Percentiles rank a stretch among this genome's conserved stretches.
Evolutionary conservation across 1,284 basidiomycete genomes (phyloP).

Genomic region (Lignosus rhinocerotis): DNA sequence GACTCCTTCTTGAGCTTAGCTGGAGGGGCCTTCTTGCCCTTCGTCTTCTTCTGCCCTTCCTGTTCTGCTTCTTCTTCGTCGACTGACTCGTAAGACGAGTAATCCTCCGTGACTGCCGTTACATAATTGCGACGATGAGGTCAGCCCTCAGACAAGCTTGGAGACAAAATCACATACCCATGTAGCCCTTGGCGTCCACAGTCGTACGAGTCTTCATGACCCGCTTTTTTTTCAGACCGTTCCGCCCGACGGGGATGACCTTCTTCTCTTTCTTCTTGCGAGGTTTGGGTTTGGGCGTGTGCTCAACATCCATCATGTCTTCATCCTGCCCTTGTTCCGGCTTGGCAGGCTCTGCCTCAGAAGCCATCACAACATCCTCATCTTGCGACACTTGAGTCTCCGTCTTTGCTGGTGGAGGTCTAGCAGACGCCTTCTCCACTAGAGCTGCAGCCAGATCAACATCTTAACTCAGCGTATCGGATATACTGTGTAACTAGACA

Average conservation of each 20-base stretch:
- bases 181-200: conserved; percentile 69
- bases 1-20: conserved; percentile 32
- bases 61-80: conserved; percentile 51
- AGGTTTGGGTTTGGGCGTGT: conserved; percentile 42
- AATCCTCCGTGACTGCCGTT: conserved; percentile 68
- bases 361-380: conserved; percentile 44
- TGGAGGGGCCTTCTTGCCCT: conserved; percentile 33
- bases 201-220: conserved; percentile 57
- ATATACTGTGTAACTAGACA: not conserved
- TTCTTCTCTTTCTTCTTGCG: conserved; percentile 61
- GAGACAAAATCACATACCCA: conserved; percentile 45
- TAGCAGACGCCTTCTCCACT: conserved; percentile 19
- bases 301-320: conserved; percentile 35
- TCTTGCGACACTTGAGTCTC: not conserved
- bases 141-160: not conserved
- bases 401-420: conserved; percentile 2
- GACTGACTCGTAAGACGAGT: conserved; percentile 77
- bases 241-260: conserved; percentile 62
- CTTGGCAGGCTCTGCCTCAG: conserved; percentile 26
- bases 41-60: conserved; percentile 32
- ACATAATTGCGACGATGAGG: not conserved
- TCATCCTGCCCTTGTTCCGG: conserved; percentile 24
- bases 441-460: conserved; percentile 2
- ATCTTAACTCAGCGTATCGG: not conserved
- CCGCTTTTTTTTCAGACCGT: conserved; percentile 71